Percentiles rank a stretch among this genome's conserved stretches.
Conservation (phyloP, 2,329 filamentous ascomycete genomes). For the Aspergillus sergii region DNA sequence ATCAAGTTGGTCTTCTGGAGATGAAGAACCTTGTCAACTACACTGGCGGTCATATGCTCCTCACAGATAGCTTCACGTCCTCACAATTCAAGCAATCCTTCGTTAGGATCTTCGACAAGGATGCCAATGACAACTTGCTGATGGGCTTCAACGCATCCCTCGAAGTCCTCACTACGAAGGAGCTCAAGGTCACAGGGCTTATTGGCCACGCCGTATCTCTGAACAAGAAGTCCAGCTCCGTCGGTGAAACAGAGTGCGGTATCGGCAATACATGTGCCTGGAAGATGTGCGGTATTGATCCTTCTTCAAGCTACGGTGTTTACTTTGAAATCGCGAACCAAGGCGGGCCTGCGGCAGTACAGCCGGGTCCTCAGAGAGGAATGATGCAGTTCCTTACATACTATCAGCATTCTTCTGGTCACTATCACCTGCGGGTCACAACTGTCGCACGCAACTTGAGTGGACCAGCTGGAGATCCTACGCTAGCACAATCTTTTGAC, state of each 20-base stretch:
- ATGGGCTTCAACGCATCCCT: conserved; percentile 99
- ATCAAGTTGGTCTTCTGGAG: conserved; percentile 94
- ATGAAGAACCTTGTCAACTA: conserved; percentile 98
- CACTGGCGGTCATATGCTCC: conserved; percentile 95
- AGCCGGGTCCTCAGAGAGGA: conserved; percentile 84
- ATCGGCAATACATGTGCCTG: conserved; percentile 98
- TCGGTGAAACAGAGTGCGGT: conserved; percentile 96
- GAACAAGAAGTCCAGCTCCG: conserved; percentile 96
- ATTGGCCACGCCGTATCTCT: conserved; percentile 96
- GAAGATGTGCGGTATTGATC: conserved; percentile 99
- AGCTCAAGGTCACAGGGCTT: conserved; percentile 94
- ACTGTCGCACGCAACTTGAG: conserved; percentile 90
- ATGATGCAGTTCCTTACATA: conserved; percentile 99
- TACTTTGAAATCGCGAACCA: conserved; percentile 98
- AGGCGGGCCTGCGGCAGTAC: conserved; percentile 80
- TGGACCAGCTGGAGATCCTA: conserved; percentile 89
- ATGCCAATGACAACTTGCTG: conserved; percentile 86
- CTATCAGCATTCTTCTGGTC: conserved; percentile 95
- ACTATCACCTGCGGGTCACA: conserved; percentile 94
- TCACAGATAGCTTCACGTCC: conserved; percentile 97
- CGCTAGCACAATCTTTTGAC: conserved; percentile 95
- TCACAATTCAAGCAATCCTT: conserved; percentile 99
- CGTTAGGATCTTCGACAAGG: conserved; percentile 94
- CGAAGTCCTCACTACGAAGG: conserved; percentile 95
- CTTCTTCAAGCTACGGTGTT: conserved; percentile 87